Evolutionary conservation across 2,329 filamentous ascomycete species (phyloP), one percentile per base, ranked within the genome.

Genomic region (Anthostomella pinea): DNA sequence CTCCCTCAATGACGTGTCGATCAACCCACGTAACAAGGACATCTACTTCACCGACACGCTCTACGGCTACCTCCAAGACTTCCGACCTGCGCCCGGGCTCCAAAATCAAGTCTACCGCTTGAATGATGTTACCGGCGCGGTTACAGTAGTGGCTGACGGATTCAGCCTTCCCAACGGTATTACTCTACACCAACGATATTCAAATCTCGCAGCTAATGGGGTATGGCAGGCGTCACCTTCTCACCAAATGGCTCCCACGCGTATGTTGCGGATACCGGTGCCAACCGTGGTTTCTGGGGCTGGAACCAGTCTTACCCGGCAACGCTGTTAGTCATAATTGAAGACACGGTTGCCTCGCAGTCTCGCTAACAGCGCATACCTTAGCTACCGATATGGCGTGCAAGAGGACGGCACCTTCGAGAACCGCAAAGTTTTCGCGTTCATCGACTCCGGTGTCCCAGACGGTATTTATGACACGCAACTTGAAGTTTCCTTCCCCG

Each of bases 31-130:
- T 8, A 79, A 72, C 38, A 67, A 68, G n/a, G 69, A 77, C 17
- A 60, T 83, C n/a, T 83, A 79, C 63, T 82, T 83, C 49, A 83
- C 78, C 2, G 79, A 83, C 39, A 72, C 75, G 0, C 65, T 70
- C 6, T 83, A 83, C 45, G 79, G 58, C 3, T 74, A 67, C 41
- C 64, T 74, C 26, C 78, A 82, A 50, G 65, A 74, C 16, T 81
- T 82, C 48, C 67, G 78, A 0, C 72, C 72, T 0, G 45, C 55
- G 5, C 77, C 77, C 0, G 69, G 68, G 0, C 52, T 81, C 8
- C 73, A 66, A 4, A 73, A 72, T 39, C 78, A 82, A 49, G 74
- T 81, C 0, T 83, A 82, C 53, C 68, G 75, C 2, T 71, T 73
- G 29, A 68, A 75, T 28, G 67, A 69, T 1, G 48, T 43, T 1